phyloP scores from a whole-genome alignment of 2,329 filamentous ascomycete species.

The Ascochyta fabae region DNA sequence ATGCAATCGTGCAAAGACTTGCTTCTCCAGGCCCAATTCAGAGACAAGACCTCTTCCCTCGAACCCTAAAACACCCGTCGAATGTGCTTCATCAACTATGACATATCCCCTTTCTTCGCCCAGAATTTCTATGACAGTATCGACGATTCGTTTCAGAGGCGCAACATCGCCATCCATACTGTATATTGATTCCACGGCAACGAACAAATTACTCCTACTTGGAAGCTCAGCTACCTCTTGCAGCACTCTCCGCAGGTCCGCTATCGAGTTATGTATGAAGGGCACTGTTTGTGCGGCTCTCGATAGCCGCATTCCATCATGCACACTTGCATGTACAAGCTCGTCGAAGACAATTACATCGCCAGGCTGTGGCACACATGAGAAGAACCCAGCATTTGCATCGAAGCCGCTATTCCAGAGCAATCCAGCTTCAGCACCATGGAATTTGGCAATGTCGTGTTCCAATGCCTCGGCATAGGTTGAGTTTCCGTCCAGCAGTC shows the following conservation, averaged over 20 bases:
- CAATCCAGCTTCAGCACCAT: slow-evolving; percentile 63
- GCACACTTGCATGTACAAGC: slow-evolving; percentile 77
- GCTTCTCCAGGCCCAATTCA: slow-evolving; percentile 58
- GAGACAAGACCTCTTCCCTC: slow-evolving; percentile 64
- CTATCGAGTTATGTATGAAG: slow-evolving; percentile 66
- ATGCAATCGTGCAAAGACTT: slow-evolving; percentile 65
- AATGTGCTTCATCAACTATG: slow-evolving; percentile 73
- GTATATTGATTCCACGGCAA: slow-evolving; percentile 58
- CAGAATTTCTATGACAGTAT: slow-evolving; percentile 62
- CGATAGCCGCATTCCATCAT: slow-evolving; percentile 73
- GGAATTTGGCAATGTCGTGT: slow-evolving; percentile 63
- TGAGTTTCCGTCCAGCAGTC: slow-evolving; percentile 71
- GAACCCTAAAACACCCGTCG: slow-evolving; percentile 65
- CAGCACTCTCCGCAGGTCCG: slow-evolving; percentile 52
- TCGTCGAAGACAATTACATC: slow-evolving; percentile 70
- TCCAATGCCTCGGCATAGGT: slow-evolving; percentile 66
- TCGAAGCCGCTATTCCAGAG: slow-evolving; percentile 65
- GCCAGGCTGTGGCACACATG: slow-evolving; percentile 54
- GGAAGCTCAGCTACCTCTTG: slow-evolving; percentile 28
- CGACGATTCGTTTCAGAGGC: slow-evolving; percentile 66
- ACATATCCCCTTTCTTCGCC: slow-evolving; percentile 66
- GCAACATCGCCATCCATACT: slow-evolving; percentile 84
- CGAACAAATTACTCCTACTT: slow-evolving; percentile 35
- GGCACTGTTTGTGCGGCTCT: slow-evolving; percentile 57
- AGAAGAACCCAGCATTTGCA: slow-evolving; percentile 57